These are phyloP conservation scores for Aspergillus fumigatus DNA, from an alignment of 2,329 filamentous ascomycete species.

Conservation along the genomic window DNA sequence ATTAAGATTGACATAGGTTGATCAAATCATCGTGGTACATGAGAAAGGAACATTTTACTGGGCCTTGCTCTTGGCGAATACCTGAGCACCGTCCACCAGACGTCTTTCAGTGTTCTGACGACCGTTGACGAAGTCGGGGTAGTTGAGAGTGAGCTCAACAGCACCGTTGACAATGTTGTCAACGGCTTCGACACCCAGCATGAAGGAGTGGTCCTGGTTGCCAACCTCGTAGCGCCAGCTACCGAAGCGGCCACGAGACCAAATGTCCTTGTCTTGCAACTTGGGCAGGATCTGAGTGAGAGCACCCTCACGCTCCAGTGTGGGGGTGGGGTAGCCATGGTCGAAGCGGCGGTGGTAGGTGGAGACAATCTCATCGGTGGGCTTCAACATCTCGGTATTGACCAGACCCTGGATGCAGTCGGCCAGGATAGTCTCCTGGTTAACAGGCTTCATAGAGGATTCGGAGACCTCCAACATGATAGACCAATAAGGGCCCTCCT, in stretches of 20 bases:
- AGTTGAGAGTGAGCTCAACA: conserved; percentile 89
- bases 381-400: conserved; percentile 94
- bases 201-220: conserved; percentile 97
- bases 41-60: conserved; percentile 22
- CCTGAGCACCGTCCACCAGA: conserved; percentile 58
- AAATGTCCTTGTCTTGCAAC: conserved; percentile 86
- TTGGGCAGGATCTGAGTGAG: conserved; percentile 89
- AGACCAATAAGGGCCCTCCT: conserved; percentile 97
- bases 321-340: conserved; percentile 95
- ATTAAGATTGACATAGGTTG: conserved; percentile 16
- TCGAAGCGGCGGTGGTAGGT: conserved; percentile 98
- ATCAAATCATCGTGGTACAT: not conserved
- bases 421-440: conserved; percentile 75
- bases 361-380: conserved; percentile 90
- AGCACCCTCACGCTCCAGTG: conserved; percentile 90
- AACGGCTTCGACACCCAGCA: conserved; percentile 90
- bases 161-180: conserved; percentile 87
- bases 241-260: conserved; percentile 93
- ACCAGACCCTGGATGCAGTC: conserved; percentile 94
- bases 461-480: conserved; percentile 99
- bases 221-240: conserved; percentile 97
- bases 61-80: conserved; percentile 46
- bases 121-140: conserved; percentile 90
- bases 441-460: conserved; percentile 90
- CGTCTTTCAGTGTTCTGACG: conserved; percentile 59